Percentiles rank a stretch among this genome's conserved stretches.
Evolutionary conservation across 352 stramenopile genomes (phyloP).

Genomic region (Phytopythium boreale): DNA sequence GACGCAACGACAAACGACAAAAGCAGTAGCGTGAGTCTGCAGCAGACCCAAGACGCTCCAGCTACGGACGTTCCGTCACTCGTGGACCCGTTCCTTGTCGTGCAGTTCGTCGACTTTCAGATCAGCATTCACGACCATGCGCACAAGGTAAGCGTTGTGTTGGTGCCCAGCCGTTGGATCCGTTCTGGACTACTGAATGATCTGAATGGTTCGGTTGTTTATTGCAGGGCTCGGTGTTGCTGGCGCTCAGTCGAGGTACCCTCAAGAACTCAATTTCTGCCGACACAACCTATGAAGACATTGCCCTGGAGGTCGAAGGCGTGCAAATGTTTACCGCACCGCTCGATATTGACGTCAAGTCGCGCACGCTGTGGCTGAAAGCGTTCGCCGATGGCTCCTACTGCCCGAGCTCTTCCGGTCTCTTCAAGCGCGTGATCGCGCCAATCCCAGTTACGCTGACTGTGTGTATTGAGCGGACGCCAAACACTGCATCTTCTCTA

Average conservation of each 20-base stretch:
- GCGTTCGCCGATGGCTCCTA: slow-evolving; percentile 52
- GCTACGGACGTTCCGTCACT: slow-evolving; percentile 12
- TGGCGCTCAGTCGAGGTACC: slow-evolving; percentile 58
- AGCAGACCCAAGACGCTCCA: slow-evolving; percentile 1
- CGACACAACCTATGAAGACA: slow-evolving; percentile 44
- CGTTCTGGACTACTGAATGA: not conserved
- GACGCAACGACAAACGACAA: slow-evolving; percentile 8
- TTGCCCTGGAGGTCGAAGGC: slow-evolving; percentile 60
- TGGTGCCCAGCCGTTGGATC: not conserved
- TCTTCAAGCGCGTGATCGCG: slow-evolving; percentile 64
- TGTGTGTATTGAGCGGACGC: slow-evolving; percentile 51
- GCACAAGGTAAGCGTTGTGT: slow-evolving; percentile 37
- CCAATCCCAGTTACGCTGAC: slow-evolving; percentile 55
- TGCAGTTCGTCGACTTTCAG: slow-evolving; percentile 80
- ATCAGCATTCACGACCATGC: slow-evolving; percentile 65
- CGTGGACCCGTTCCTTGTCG: slow-evolving; percentile 58
- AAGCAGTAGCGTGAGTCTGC: slow-evolving; percentile 16
- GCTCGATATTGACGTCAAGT: slow-evolving; percentile 72
- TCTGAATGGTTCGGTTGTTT: not conserved
- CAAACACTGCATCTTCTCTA: slow-evolving; percentile 7
- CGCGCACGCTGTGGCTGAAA: slow-evolving; percentile 63
- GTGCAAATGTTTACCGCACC: slow-evolving; percentile 66
- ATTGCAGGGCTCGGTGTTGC: slow-evolving; percentile 49
- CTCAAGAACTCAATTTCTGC: slow-evolving; percentile 54
- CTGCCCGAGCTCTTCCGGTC: slow-evolving; percentile 51